These are phyloP conservation scores for Xylaria palmicola DNA, from an alignment of 495 filamentous ascomycete genomes.

Conservation along the genomic window DNA sequence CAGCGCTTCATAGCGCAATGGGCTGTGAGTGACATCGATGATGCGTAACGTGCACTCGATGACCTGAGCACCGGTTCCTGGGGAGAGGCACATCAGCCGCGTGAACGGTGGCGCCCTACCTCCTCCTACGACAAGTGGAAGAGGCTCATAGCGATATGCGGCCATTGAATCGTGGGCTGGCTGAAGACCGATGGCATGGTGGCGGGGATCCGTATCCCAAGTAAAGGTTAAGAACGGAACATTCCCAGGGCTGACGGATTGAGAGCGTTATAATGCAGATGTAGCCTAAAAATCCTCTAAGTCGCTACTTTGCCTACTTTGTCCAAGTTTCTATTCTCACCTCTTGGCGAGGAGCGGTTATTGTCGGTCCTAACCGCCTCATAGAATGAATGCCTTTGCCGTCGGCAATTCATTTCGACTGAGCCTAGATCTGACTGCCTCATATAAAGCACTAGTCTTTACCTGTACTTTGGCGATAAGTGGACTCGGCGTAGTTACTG, in stretches of 20 bases:
- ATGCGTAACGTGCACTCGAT: conserved; percentile 10
- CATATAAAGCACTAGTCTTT: no score
- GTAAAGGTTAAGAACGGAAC: not conserved
- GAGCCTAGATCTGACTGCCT: no score
- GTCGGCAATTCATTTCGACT: no score
- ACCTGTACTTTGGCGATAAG: no score
- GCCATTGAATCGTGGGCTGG: not conserved
- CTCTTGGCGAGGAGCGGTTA: not conserved
- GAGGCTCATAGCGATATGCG: conserved; percentile 11
- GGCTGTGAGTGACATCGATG: conserved; percentile 14
- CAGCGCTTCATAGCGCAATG: conserved; percentile 17
- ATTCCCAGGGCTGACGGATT: not conserved
- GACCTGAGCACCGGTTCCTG: conserved; percentile 8
- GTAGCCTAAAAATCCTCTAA: not conserved
- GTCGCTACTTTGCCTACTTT: conserved; percentile 1
- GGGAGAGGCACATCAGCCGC: conserved; percentile 10
- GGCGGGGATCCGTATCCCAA: not conserved
- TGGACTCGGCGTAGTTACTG: no score
- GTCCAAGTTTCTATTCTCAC: not conserved
- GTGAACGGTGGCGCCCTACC: conserved; percentile 6
- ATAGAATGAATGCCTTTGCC: no score
- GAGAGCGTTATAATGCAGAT: not conserved
- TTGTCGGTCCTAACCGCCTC: not conserved
- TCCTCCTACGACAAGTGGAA: not conserved
- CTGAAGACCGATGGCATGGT: no score